Conservation (phyloP, 345 rosid species). For the Populus davidiana region DNA sequence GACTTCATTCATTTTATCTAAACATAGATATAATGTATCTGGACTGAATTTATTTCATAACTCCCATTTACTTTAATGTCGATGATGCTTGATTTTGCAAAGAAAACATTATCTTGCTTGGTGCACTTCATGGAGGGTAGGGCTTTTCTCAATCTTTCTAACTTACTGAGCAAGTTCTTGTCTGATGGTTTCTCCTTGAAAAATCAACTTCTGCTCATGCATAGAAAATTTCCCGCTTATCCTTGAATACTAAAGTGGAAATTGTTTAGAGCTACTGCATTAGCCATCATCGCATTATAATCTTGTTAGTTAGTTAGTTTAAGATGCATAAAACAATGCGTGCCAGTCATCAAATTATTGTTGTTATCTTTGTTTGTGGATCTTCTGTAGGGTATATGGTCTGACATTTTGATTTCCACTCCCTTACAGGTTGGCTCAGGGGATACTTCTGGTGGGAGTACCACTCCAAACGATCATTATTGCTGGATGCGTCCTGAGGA, state of each 20-base stretch:
- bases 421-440: conserved; percentile 75
- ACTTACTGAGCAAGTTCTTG: neutral
- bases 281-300: neutral
- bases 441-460: conserved; percentile 74
- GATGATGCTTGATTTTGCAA: neutral
- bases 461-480: conserved; percentile 73
- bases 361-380: neutral
- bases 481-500: conserved; percentile 99
- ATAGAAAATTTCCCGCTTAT: neutral
- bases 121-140: neutral
- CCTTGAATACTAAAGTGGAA: neutral
- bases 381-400: neutral
- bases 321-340: neutral
- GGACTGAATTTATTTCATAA: neutral
- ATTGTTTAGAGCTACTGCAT: neutral
- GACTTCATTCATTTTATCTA: neutral
- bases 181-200: neutral
- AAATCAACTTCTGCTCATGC: neutral
- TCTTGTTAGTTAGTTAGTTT: neutral
- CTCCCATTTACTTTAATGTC: neutral
- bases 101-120: neutral
- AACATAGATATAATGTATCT: neutral
- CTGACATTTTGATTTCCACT: neutral
- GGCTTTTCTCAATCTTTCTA: neutral
- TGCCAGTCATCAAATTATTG: neutral